Evolutionary conservation across 257 asterid species (phyloP).

Genomic region (Scutellaria minor): DNA sequence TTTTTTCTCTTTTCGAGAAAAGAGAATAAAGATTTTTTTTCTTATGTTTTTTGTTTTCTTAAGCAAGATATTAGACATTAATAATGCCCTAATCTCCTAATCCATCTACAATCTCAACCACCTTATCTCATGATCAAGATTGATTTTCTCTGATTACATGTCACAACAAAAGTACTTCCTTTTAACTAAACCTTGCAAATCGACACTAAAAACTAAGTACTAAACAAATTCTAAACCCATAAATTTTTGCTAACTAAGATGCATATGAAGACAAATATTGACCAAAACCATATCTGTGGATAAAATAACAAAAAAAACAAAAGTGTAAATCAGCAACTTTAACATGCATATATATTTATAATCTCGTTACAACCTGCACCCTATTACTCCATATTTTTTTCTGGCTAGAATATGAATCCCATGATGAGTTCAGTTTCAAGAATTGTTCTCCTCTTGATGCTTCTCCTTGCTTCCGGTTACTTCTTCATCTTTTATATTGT

Average conservation of each 20-base stretch:
- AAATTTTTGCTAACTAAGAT: constrained; percentile 5
- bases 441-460: neutral
- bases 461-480: constrained; percentile 23
- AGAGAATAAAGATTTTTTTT: no score
- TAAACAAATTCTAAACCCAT: neutral
- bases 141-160: no score
- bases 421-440: neutral
- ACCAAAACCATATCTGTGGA: neutral
- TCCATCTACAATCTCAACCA: no score
- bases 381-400: neutral
- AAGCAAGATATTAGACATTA: no score
- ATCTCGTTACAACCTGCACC: neutral
- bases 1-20: no score
- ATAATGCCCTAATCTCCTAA: no score
- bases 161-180: no score
- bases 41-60: no score
- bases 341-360: neutral
- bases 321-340: no score
- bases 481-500: neutral
- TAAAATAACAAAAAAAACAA: no score
- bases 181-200: neutral
- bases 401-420: neutral
- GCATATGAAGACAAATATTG: neutral
- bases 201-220: neutral
- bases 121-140: no score